Percentiles rank a stretch among this genome's conserved stretches.
phyloP scores from a whole-genome alignment of 2,329 filamentous ascomycete genomes.

The Trichoderma aggressivum region DNA sequence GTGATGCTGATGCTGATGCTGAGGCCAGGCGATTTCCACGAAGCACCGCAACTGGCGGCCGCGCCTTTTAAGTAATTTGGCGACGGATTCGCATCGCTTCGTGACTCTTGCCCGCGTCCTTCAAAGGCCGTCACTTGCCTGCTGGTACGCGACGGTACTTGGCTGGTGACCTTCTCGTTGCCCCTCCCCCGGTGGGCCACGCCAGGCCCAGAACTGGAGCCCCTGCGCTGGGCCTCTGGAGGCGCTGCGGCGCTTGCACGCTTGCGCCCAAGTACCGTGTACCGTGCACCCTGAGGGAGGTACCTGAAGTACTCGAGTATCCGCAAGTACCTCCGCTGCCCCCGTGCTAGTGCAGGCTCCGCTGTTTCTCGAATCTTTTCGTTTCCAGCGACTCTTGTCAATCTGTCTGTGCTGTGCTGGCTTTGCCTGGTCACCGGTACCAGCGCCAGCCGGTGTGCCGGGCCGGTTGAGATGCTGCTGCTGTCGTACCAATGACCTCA shows the following conservation, averaged over 20 bases:
- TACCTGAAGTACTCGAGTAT: background rate
- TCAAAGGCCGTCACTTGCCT: constrained; percentile 18
- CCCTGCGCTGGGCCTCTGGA: background rate
- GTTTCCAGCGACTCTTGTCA: background rate
- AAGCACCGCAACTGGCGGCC: constrained; percentile 14
- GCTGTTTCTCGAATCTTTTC: constrained; percentile 11
- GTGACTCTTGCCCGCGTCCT: constrained; percentile 12
- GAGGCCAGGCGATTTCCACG: background rate
- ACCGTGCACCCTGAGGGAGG: background rate
- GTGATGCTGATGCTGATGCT: constrained; percentile 3
- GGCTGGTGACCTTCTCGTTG: constrained; percentile 18
- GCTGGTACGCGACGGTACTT: constrained; percentile 8
- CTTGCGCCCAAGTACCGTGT: background rate
- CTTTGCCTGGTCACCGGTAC: background rate
- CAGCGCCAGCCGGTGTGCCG: constrained; percentile 8
- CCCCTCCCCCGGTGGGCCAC: constrained; percentile 16
- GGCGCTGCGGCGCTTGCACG: background rate
- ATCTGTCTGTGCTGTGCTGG: too few species aligned
- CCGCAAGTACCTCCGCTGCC: constrained; percentile 1
- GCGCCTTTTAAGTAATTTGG: constrained; percentile 19
- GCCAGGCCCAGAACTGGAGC: constrained; percentile 20
- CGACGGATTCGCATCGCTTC: constrained; percentile 10
- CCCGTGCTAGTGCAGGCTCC: background rate
- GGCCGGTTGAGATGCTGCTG: background rate
- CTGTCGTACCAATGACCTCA: background rate